Percentiles rank a stretch among this genome's conserved stretches.
phyloP scores from a whole-genome alignment of 2,329 filamentous ascomycete species.

The Neonectria coccinea region DNA sequence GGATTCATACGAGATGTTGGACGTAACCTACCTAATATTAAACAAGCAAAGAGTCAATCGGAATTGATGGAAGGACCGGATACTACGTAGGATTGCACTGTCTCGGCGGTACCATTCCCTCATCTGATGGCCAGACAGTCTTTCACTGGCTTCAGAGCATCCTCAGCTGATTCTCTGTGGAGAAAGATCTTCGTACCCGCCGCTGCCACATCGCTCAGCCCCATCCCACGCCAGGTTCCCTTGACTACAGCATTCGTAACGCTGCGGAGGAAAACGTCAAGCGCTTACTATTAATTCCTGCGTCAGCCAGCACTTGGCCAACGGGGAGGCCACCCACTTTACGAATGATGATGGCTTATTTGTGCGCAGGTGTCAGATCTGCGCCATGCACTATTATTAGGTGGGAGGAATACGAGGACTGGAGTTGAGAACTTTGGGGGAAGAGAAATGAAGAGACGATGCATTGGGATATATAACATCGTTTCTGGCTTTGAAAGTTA shows the following conservation, averaged over 20 bases:
- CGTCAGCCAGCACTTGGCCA: slow-evolving; percentile 7
- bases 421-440: background rate
- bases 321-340: background rate
- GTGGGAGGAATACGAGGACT: slow-evolving; percentile 6
- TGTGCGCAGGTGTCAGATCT: background rate
- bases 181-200: background rate
- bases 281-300: slow-evolving; percentile 13
- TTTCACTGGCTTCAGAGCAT: background rate
- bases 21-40: background rate
- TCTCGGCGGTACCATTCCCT: background rate
- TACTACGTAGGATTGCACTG: background rate
- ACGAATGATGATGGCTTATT: background rate
- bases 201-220: slow-evolving; percentile 1
- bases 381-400: slow-evolving; percentile 19
- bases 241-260: background rate
- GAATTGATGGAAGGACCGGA: background rate
- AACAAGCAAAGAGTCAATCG: background rate
- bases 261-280: background rate
- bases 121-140: background rate
- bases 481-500: background rate
- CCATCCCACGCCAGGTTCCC: background rate
- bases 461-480: slow-evolving; percentile 6
- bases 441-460: background rate
- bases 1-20: background rate
- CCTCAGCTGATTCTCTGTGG: background rate